Conservation (phyloP, 2,329 filamentous ascomycete genomes). For the Fusarium ambrosium region DNA sequence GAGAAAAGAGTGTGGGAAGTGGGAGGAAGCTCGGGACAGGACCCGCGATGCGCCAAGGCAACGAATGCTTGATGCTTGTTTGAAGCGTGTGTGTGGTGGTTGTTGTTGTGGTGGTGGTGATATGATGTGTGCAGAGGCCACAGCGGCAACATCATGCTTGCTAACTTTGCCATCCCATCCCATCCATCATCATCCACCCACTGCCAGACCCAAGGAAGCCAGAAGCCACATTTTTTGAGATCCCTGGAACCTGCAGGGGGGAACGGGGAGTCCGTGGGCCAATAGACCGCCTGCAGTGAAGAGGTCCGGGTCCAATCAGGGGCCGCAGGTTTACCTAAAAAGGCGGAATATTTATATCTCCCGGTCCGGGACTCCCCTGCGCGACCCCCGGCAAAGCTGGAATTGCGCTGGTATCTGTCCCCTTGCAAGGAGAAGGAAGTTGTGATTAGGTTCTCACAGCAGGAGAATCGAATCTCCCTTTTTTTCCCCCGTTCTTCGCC, state of each 20-base stretch:
- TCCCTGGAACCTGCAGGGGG: slow-evolving; percentile 24
- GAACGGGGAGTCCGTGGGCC: slow-evolving; percentile 27
- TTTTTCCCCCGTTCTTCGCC: background rate
- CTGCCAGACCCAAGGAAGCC: slow-evolving; percentile 1
- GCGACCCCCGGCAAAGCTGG: slow-evolving; percentile 1
- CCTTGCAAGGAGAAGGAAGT: slow-evolving; percentile 21
- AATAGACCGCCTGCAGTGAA: slow-evolving; percentile 24
- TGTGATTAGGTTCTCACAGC: slow-evolving; percentile 34
- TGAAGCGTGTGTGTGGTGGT: background rate
- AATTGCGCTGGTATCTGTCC: slow-evolving; percentile 10
- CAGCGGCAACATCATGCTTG: background rate
- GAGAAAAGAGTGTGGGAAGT: slow-evolving; percentile 4
- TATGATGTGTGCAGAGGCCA: slow-evolving; percentile 10
- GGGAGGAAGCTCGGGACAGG: slow-evolving; percentile 14
- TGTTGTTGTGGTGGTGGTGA: background rate
- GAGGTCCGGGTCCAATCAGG: slow-evolving; percentile 33
- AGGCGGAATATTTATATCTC: slow-evolving; percentile 31
- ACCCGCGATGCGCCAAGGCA: slow-evolving; percentile 16
- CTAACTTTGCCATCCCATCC: slow-evolving; percentile 8
- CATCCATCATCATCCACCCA: background rate
- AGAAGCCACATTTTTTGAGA: slow-evolving; percentile 10
- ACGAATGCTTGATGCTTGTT: slow-evolving; percentile 3
- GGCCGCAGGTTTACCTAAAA: slow-evolving; percentile 11
- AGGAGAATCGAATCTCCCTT: background rate
- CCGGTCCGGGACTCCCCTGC: slow-evolving; percentile 14